These are phyloP conservation scores for Trametes elegans DNA, from an alignment of 768 basidiomycete species.

Conservation along the genomic window DNA sequence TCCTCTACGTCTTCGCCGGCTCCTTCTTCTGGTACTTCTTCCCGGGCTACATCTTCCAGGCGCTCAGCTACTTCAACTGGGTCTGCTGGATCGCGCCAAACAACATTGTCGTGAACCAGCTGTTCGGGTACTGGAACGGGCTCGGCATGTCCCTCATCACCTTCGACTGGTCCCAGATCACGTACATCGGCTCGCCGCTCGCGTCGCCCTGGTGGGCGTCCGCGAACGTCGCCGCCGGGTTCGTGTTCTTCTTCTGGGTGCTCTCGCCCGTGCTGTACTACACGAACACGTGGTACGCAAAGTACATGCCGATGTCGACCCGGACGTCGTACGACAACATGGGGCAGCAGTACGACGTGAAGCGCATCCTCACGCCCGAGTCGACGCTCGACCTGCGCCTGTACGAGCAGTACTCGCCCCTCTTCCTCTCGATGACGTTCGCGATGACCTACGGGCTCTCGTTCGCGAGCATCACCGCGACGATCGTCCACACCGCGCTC, in stretches of 20 bases:
- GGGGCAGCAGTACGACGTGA: slow-evolving; percentile 41
- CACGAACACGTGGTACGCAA: slow-evolving; percentile 64
- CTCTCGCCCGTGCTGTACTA: slow-evolving; percentile 63
- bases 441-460: slow-evolving; percentile 77
- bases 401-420: slow-evolving; percentile 45
- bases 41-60: slow-evolving; percentile 72
- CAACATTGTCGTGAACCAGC: slow-evolving; percentile 66
- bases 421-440: slow-evolving; percentile 59
- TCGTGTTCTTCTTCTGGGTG: slow-evolving; percentile 71
- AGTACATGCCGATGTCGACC: slow-evolving; percentile 57
- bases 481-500: slow-evolving; percentile 66
- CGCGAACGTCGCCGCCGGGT: slow-evolving; percentile 62
- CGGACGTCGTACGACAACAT: slow-evolving; percentile 43
- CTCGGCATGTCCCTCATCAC: slow-evolving; percentile 65
- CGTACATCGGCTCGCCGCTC: slow-evolving; percentile 68
- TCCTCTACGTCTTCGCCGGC: slow-evolving; percentile 40
- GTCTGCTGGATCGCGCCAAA: slow-evolving; percentile 69
- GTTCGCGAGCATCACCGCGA: slow-evolving; percentile 78
- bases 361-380: slow-evolving; percentile 37
- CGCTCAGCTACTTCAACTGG: slow-evolving; percentile 41
- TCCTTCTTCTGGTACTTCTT: slow-evolving; percentile 52
- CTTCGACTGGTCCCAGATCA: slow-evolving; percentile 78
- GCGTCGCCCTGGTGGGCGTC: slow-evolving; percentile 84
- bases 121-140: slow-evolving; percentile 59
- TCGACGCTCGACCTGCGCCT: slow-evolving; percentile 35